phyloP scores from a whole-genome alignment of 106 monocot genomes.

The Dioscorea dumetorum region DNA sequence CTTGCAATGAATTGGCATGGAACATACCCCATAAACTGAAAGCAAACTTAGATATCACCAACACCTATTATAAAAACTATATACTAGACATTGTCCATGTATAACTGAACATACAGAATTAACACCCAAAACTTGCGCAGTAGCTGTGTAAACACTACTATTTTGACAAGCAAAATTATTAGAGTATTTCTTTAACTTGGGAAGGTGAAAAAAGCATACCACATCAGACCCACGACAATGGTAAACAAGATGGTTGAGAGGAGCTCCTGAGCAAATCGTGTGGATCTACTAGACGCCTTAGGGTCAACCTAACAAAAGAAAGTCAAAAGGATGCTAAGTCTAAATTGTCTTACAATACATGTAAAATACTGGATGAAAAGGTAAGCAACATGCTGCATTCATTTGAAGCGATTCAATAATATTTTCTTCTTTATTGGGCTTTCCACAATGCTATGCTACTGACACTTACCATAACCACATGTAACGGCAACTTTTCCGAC shows the following conservation, averaged over 20 bases:
- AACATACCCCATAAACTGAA: no score
- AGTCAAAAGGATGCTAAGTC: constrained; percentile 5
- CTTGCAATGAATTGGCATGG: no score
- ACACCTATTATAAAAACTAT: no score
- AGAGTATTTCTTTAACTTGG: neutral
- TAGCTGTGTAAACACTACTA: no score
- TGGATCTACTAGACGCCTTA: constrained; percentile 67
- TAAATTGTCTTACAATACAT: neutral
- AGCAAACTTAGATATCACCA: no score
- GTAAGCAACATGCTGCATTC: neutral
- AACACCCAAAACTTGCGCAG: no score
- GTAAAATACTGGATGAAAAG: neutral
- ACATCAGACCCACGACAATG: constrained; percentile 63
- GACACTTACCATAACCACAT: constrained; percentile 87
- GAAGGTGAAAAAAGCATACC: constrained; percentile 36
- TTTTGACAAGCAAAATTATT: no score
- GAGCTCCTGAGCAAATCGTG: constrained; percentile 78
- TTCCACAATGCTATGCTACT: no score
- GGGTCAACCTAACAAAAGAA: constrained; percentile 66
- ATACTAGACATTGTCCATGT: no score
- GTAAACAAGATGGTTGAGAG: constrained; percentile 71
- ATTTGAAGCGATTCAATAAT: no score
- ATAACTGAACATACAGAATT: no score
- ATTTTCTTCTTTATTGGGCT: no score
- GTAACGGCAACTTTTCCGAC: constrained; percentile 87